These are phyloP conservation scores for Phanerochaete carnosa DNA, from an alignment of 768 basidiomycete genomes.

Conservation along the genomic window DNA sequence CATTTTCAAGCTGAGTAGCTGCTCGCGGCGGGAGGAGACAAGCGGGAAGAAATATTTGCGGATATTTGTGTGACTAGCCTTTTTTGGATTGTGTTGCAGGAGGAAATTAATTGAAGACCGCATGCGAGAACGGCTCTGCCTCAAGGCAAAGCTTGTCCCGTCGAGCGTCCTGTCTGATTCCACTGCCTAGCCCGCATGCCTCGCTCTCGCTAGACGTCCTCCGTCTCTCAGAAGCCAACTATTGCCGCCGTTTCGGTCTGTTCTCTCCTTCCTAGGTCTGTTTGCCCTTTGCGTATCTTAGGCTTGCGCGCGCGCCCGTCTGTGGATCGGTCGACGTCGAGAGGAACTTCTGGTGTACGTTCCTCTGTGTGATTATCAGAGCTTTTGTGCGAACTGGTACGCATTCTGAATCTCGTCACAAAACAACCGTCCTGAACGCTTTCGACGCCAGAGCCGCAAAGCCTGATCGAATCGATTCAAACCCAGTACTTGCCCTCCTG, in stretches of 20 bases:
- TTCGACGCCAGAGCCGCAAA: not conserved
- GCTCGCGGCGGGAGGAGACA: not conserved
- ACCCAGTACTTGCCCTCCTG: not conserved
- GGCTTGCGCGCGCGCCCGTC: not conserved
- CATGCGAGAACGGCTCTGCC: conserved; percentile 1
- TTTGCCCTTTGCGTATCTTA: not conserved
- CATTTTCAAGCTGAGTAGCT: not conserved
- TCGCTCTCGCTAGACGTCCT: not conserved
- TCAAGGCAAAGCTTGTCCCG: conserved; percentile 1
- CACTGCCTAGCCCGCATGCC: not conserved
- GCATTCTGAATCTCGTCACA: not conserved
- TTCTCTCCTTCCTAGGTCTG: not conserved
- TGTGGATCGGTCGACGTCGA: not conserved
- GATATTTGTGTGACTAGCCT: not conserved
- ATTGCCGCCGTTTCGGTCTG: not conserved
- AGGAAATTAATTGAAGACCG: not conserved
- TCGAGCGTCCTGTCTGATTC: not conserved
- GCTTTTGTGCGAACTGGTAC: not conserved
- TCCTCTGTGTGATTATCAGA: conserved; percentile 3
- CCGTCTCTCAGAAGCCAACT: not conserved
- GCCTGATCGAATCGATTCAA: not conserved
- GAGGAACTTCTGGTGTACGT: not conserved
- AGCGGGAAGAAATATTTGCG: not conserved
- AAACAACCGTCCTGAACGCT: not conserved
- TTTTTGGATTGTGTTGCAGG: not conserved